Conservation (phyloP, 192 early-diverging fungal genomes). For the Entomortierella beljakovae region DNA sequence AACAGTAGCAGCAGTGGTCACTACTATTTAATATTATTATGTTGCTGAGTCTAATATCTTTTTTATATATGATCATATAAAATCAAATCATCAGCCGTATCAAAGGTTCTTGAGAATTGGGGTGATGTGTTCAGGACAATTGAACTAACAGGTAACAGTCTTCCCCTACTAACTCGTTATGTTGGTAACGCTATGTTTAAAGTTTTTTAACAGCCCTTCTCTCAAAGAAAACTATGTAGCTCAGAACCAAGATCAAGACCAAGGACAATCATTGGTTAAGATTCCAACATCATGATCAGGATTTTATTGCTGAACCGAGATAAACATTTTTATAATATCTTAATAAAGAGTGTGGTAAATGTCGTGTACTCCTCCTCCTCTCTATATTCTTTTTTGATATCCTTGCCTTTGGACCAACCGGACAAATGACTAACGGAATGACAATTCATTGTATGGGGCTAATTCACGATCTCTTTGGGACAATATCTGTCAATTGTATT, state of each 20-base stretch:
- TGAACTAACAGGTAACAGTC: conserved; percentile 39
- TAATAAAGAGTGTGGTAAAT: neutral
- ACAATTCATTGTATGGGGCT: neutral
- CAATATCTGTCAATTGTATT: neutral
- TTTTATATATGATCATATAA: too few relatives aligned
- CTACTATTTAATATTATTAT: too few relatives aligned
- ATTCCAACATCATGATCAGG: conserved; percentile 17
- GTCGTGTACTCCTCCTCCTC: too few relatives aligned
- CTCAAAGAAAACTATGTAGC: conserved; percentile 38
- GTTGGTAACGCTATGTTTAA: neutral
- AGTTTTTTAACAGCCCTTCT: too few relatives aligned
- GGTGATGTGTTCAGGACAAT: conserved; percentile 30
- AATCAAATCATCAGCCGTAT: conserved; percentile 6
- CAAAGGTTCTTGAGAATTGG: conserved; percentile 41
- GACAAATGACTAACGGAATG: neutral
- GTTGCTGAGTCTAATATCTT: too few relatives aligned
- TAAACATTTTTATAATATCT: neutral
- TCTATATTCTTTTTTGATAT: too few relatives aligned
- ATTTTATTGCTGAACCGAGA: neutral
- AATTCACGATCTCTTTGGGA: neutral
- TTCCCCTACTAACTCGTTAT: neutral
- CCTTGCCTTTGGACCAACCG: too few relatives aligned
- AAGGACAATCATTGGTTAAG: conserved; percentile 33
- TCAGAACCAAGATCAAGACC: conserved; percentile 23
- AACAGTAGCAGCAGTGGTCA: neutral